Base-by-base conservation (phyloP, 108 stramenopile species). In the Heterococcus sp. region DNA sequence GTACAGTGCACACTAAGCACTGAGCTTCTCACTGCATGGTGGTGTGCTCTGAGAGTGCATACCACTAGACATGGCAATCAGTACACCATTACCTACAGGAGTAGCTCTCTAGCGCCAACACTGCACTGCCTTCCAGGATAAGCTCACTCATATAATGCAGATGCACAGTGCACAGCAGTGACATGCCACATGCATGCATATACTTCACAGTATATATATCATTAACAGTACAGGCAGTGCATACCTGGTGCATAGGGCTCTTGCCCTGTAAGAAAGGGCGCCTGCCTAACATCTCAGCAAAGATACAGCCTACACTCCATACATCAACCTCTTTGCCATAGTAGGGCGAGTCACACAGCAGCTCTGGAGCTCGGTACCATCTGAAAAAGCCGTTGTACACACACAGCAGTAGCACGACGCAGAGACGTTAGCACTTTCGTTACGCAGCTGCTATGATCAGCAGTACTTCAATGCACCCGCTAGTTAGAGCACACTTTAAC, bases 341-440 rank as follows among this genome's bases (percentile, higher is more conserved):
- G 3, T 68, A 63, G 65, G 32, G 40, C 0, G 84, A n/a, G 68
- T 86, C 86, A 69, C 88, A 86, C n/a, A 89, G 84, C 35, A 89
- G 78, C 87, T 91, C 90, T 0, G 90, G 90, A 1, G 90, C 96
- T 31, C 98, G 91, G 68, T 99, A 99, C 98, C 98, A 99, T 58
- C 98, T 86, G 0, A n/a, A n/a, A n/a, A n/a, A n/a, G n/a, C n/a
- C n/a, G n/a, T 96, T 97, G 26, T 96, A 94, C 30, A 99, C 95
- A 82, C 85, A 84, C 73, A 72, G 58, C 36, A 38, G 30, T 68
- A 68, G 5, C 11, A 32, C 33, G 30, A 68, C 11, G 68, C 5
- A 5, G 11, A 68, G 5, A 26, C 11, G 68, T 5, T 26, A 21
- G 11, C 11, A 32, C 33, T 8, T 32, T 11, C 31, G 21, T 68